Evolutionary conservation across 2,329 filamentous ascomycete genomes (phyloP), one percentile per base, ranked within the genome.

Genomic region (Talaromyces rugulosus): DNA sequence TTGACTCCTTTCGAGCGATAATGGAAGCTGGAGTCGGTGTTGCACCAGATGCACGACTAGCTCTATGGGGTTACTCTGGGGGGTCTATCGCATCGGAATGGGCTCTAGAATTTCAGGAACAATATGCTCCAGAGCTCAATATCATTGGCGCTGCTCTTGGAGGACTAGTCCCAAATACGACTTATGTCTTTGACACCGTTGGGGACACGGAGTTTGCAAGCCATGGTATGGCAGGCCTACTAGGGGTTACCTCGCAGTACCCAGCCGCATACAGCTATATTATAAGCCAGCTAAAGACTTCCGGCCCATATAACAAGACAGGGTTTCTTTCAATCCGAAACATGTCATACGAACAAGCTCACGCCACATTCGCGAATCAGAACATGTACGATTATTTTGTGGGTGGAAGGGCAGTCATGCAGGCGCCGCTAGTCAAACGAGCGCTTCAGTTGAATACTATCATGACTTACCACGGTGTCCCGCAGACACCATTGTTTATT

Each of bases 31-130:
- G 51, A 1, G 68, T 77, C 4, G 70, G 71, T 3, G 66, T 81
- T 56, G 64, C 68, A 11, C 47, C 63, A 4, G 67, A 71, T 11
- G 71, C 78, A 0, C 71, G 64, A 5, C 69, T 79, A 40, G 75
- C 78, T 2, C 70, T 85, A 59, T 85, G 82, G 82, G 84, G 84
- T 0, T 86, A 85, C 67, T 83, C 80, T 1, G 84, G 84, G 2
- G 84, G 83, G 3, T 78, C 79, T 1, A 64, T 85, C 2, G 81
- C 82, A 0, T 77, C 71, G 4, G 81, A 79, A 40, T 81, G 76
- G 71, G 82, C 82, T 0, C 75, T 78, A 6, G 81, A 84, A 56
- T 67, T 84, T 8, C 80, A 81, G 34, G 69, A 73, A 0, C 68
- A 73, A 6, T 85, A 85, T 60, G 82, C 82, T 0, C 81, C 82